Base-by-base conservation (phyloP, 768 basidiomycete species). In the Naganishia kalamii region DNA sequence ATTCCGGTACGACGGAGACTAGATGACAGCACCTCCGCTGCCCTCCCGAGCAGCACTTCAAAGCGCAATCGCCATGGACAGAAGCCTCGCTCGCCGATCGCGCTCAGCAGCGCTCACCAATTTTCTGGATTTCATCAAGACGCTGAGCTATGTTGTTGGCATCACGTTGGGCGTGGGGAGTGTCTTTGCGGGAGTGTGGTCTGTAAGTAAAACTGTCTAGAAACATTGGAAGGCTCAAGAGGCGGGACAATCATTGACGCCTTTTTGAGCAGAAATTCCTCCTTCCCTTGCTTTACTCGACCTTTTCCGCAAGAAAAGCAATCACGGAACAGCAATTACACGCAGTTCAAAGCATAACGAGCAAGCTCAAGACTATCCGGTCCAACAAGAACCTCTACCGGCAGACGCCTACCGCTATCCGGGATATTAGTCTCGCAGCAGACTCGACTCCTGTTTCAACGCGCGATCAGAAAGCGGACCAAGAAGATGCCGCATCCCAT, bases 251-350 rank as follows among this genome's bases (percentile, higher is more conserved):
- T 23, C 3, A 30, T 23, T 57, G 23, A 57, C 27, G n/a, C 8
- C 29, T 40, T 5, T 23, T 61, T 0, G 4, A 10, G 3, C 27
- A 68, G 67, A 60, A 46, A 15, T 71, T 75, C 49, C 48, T 77
- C 15, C 64, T 77, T 0, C 76, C 76, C 4, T 65, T 74, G 0
- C 62, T 77, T n/a, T 75, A 76, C 52, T 71, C 76, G 3, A 70
- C 66, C 7, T 77, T 75, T 64, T 76, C 76, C 5, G 76, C 76
- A 5, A 35, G 76, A 25, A 67, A 72, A 40, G 75, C 69, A 3
- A 43, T 77, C 12, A 69, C 72, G 7, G 70, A 72, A 17, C 72
- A 73, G 49, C 76, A 77, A 54, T 19, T 63, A 3, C 48, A 25
- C 27, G 63, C 37, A 25, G 30, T 64, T 35, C 54, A 64, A 40